These are phyloP conservation scores for Rubia balearica DNA, from an alignment of 305 asterid species.

Conservation along the genomic window DNA sequence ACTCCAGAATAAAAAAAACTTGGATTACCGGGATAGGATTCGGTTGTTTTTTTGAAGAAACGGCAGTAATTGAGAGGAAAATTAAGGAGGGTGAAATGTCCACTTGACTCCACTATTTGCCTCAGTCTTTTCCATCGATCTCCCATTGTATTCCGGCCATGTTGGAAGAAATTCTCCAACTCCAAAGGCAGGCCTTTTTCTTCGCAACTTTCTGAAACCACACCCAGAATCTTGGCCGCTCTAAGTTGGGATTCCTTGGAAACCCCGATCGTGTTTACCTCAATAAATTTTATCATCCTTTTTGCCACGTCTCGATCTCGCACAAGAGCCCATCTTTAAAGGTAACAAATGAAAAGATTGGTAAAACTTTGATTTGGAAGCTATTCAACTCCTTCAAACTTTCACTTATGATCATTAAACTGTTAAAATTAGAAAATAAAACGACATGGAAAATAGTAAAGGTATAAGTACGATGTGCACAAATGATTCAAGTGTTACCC, in stretches of 20 bases:
- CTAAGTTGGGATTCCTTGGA: constrained; percentile 82
- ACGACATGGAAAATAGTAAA: too few relatives aligned
- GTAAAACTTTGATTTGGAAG: background rate
- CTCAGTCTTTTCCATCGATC: constrained; percentile 54
- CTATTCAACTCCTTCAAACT: too few relatives aligned
- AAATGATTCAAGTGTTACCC: too few relatives aligned
- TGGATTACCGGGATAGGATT: constrained; percentile 51
- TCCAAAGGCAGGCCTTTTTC: constrained; percentile 8
- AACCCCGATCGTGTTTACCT: constrained; percentile 40
- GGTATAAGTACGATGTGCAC: too few relatives aligned
- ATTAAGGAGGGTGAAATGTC: constrained; percentile 34
- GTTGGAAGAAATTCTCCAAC: constrained; percentile 44
- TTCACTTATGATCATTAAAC: too few relatives aligned
- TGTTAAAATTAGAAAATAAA: too few relatives aligned
- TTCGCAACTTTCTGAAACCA: constrained; percentile 21
- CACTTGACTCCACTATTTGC: constrained; percentile 19
- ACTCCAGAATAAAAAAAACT: background rate
- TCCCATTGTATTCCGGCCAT: constrained; percentile 31
- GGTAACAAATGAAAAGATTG: background rate
- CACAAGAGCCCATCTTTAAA: background rate
- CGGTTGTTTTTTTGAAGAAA: constrained; percentile 29
- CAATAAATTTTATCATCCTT: background rate
- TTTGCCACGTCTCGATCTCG: background rate
- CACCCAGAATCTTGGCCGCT: constrained; percentile 48
- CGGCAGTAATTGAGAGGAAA: constrained; percentile 46